Evolutionary conservation across 2,329 filamentous ascomycete genomes (phyloP), one percentile per base, ranked within the genome.

Genomic region (Beauveria bassiana): DNA sequence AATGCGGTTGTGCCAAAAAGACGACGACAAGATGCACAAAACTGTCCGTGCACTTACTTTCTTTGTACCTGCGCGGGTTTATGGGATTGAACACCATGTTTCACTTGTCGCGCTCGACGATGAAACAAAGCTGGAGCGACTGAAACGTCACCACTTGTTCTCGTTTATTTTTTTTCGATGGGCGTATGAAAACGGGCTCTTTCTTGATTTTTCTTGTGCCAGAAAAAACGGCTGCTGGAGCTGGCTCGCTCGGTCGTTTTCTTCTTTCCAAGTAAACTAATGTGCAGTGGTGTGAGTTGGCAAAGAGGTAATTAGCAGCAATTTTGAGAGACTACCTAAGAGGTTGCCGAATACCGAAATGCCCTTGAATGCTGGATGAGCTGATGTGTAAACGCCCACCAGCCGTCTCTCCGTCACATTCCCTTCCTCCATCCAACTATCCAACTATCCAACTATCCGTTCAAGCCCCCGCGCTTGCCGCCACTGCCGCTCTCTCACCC

Each of bases 141-240:
- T 58, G 55, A 58, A 58, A 58, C 55, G 55, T 58, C 45, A 49
- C 28, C 55, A 49, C 43, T 38, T 49, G 53, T 56, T 56, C 53
- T 34, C 53, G 53, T 34, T 55, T n/a, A n/a, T n/a, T 43, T 18
- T 6, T 28, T 9, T 6, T 10, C 31, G 34, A 14, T 38, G 12
- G 12, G 34, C 34, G 34, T 14, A 38, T 40, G 18, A 26, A 18
- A 34, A 34, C 31, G 31, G 45, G n/a, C 26, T 18, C 43, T 24
- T 24, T 22, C 5, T n/a, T 22, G 8, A 24, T 14, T n/a, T 38
- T 43, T 54, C 42, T 38, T 3, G 20, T 26, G 38, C 31, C 28
- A 34, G 18, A 12, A 20, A 47, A 18, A 18, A 7, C 1, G 12
- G 12, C 10, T 31, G 22, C 31, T 45, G 12, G 31, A 26, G 10